Base-by-base conservation (phyloP, 2,329 filamentous ascomycete species). In the Trichoderma sp. region DNA sequence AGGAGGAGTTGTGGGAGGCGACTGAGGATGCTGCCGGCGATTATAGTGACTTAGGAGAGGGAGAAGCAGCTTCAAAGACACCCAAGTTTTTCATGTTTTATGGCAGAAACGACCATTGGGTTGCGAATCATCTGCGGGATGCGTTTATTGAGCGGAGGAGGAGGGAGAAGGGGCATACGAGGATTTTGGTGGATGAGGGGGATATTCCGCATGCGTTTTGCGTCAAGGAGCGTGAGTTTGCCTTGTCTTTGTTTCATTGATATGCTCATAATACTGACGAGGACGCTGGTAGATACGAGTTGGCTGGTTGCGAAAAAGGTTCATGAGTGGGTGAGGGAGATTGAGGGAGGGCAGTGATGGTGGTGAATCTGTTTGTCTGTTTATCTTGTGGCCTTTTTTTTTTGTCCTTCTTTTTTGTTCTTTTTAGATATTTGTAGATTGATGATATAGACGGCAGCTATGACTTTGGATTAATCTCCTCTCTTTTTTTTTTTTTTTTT, bases 141-240 rank as follows among this genome's bases (percentile, higher is more conserved):
- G 82, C 81, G 33, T 86, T 91, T 69, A 87, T 90, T 65, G 80
- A 79, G 56, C 77, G 77, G 53, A 77, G 77, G 53, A 77, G 82
- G 70, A 76, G 74, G 73, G 77, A 75, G 69, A 75, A 76, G 75
- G 81, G 81, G 7, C 79, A 81, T 70, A 83, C 84, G 0, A 81
- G 79, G 68, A 81, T 89, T 61, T 76, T 84, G 40, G 80, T 91
- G 43, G 88, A 90, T 68, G 83, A 88, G 72, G 83, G 82, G 2
- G 80, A 83, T 11, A 77, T 90, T 11, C 85, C 85, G 8, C 89
- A 91, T 77, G 87, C 85, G 0, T 91, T 91, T 77, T 90, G 88
- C 74, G 79, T 77, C 0, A 78, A 72, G 16, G 77, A 81, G 69
- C 74, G 81, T 80, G 72, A 78, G 79, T 53, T 29, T 29, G 53